These are phyloP conservation scores for Globisporangium parvum DNA, from an alignment of 352 stramenopile genomes.

Conservation along the genomic window DNA sequence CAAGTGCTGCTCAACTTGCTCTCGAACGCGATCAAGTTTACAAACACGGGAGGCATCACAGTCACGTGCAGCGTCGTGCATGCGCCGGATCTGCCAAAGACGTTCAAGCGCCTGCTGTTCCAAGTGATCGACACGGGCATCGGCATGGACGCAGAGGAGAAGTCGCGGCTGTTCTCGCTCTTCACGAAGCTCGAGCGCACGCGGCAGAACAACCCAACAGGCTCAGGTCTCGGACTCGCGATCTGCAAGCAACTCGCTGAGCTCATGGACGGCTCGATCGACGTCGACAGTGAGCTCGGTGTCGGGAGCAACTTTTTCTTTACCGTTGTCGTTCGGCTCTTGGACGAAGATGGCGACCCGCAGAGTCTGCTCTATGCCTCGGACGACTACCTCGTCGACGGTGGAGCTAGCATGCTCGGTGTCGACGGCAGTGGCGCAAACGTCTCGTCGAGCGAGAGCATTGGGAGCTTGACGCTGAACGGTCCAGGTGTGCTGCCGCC, in stretches of 20 bases:
- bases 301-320: conserved; percentile 86
- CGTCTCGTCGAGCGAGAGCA: conserved; percentile 42
- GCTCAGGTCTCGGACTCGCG: conserved; percentile 75
- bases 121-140: conserved; percentile 84
- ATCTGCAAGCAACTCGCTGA: conserved; percentile 88
- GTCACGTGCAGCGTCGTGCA: conserved; percentile 69
- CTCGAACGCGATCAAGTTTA: conserved; percentile 88
- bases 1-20: conserved; percentile 81
- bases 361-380: conserved; percentile 40
- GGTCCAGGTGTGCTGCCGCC: conserved; percentile 16
- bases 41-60: conserved; percentile 73
- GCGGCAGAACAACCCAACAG: conserved; percentile 82
- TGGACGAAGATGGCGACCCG: conserved; percentile 38
- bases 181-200: conserved; percentile 82
- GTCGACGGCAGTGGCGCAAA: conserved; percentile 17
- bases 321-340: conserved; percentile 59
- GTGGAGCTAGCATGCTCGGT: background rate
- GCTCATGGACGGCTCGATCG: conserved; percentile 85
- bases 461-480: conserved; percentile 20
- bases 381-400: conserved; percentile 43
- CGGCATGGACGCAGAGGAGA: conserved; percentile 78
- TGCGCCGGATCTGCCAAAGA: conserved; percentile 49
- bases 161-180: conserved; percentile 70
- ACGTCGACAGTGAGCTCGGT: conserved; percentile 72
- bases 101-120: conserved; percentile 73